Base-by-base conservation (phyloP, 164 flowering plant species). In the Vitis rotundifolia region DNA sequence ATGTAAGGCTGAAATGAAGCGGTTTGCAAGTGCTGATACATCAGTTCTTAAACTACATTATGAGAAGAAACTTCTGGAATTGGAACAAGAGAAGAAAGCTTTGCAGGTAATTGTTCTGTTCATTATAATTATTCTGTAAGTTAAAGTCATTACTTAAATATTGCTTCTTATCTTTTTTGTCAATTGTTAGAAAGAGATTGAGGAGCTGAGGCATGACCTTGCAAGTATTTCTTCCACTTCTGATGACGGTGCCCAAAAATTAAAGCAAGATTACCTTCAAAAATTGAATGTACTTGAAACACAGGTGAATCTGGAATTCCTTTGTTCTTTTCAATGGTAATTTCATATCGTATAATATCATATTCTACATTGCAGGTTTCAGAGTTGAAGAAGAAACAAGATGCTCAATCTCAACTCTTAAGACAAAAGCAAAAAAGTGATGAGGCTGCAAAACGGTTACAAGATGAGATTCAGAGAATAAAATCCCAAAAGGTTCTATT, bases 371-470 rank as follows among this genome's bases (percentile, higher is more conserved):
- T 76, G 64, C 81, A 96, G 99, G 99, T 96, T 59, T 78, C 97
- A 31, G 94, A 84, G 68, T 73, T 96, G 84, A 96, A 96, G 80
- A 93, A 93, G 83, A 96, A 93, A 77, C 98, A 96, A 78, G 98
- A 96, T 75, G 97, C 98, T 59, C 99, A 96, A 78, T 88, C 95
- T 76, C 99, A 93, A 71, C 74, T 96, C 2, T 72, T 96, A 71
- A 86, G 92, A 74, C 99, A 96, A 68, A 96, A 96, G 62, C 99
- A 96, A 71, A 96, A 92, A 69, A 91, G 99, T 74, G 99, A 96
- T 70, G 98, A 96, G 66, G 97, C 97, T 15, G 93, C 99, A 70
- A 96, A 77, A 76, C 68, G 92, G 55, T 73, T 96, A n/a, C 97
- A 91, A n/a, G 98, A 93, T 67, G 99, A 96, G 75, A 96, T 96